Evolutionary conservation across 2,329 filamentous ascomycete species (phyloP), one percentile per base, ranked within the genome.

Genomic region (Fusarium sp.): DNA sequence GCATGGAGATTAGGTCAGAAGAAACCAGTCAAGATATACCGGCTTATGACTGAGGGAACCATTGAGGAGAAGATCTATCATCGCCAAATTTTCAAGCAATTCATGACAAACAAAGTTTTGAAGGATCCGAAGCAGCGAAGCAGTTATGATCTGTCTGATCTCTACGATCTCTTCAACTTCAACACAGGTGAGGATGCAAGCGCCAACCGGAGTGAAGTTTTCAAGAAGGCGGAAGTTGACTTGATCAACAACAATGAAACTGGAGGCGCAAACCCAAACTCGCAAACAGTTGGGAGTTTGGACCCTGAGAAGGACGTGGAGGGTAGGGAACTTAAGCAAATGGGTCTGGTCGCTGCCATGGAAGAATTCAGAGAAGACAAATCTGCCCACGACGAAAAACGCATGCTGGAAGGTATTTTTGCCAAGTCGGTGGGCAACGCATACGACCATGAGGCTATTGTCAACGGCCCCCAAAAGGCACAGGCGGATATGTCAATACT

Each of bases 1-100:
- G 96, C 97, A 8, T 99, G 96, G 96, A 90, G 96, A 61, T 83
- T 99, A 3, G 96, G 96, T 1, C 96, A 99, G 82, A 98, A 97
- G 80, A 91, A 92, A 57, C 94, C 97, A 50, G 96, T 99, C 29
- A 95, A 94, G 7, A 97, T 99, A 24, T 99, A 98, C 79, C 92
- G 97, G 38, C 86, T 99, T n/a, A 97, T 99, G 92, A 97, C 94
- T 6, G 94, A 95, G 8, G 96, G 96, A 3, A 99, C 97, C 0
- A 99, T 99, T 25, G 96, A 99, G 78, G 96, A 99, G 80, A 99
- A 99, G 83, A 99, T 99, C 30, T 99, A 98, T 70, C 95, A 99
- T 79, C 92, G 97, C 18, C 96, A 99, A 77, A 96, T 99, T 53
- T 99, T 97, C 85, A 99, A 99, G 80, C 95, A 98, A 75, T 98